phyloP scores from a whole-genome alignment of 129 eudicot genomes.

The Kitagawia praeruptora region DNA sequence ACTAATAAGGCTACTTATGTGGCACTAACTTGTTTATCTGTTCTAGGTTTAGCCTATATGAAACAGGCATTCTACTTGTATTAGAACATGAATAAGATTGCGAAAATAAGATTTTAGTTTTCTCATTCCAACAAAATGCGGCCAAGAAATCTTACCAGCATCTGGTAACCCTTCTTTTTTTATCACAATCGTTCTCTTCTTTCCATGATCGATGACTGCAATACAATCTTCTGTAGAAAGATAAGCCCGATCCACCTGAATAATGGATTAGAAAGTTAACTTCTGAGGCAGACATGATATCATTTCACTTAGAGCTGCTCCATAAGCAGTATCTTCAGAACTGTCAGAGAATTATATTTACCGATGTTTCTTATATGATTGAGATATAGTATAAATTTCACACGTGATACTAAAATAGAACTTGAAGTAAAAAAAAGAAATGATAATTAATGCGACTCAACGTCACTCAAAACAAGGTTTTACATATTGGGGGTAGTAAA shows the following conservation, averaged over 20 bases:
- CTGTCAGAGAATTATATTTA: neutral
- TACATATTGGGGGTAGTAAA: neutral
- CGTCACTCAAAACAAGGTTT: neutral
- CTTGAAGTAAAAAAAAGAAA: neutral
- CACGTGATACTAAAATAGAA: neutral
- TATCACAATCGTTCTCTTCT: slow-evolving; percentile 70
- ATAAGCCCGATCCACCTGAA: slow-evolving; percentile 87
- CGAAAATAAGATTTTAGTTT: neutral
- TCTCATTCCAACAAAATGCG: neutral
- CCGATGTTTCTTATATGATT: neutral
- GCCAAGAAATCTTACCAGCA: slow-evolving; percentile 44
- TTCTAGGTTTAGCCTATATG: neutral
- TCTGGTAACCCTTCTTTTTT: slow-evolving; percentile 86
- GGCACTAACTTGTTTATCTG: neutral
- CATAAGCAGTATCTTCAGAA: neutral
- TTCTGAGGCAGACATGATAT: neutral
- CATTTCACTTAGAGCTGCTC: neutral
- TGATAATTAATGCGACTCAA: neutral
- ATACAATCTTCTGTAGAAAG: slow-evolving; percentile 62
- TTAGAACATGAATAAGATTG: neutral
- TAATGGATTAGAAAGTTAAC: neutral
- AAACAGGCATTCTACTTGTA: neutral
- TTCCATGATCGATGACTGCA: slow-evolving; percentile 91
- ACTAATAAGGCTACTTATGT: neutral
- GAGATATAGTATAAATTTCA: neutral